phyloP scores from a whole-genome alignment of 2,329 filamentous ascomycete genomes.

The Aspergillus versicolor region DNA sequence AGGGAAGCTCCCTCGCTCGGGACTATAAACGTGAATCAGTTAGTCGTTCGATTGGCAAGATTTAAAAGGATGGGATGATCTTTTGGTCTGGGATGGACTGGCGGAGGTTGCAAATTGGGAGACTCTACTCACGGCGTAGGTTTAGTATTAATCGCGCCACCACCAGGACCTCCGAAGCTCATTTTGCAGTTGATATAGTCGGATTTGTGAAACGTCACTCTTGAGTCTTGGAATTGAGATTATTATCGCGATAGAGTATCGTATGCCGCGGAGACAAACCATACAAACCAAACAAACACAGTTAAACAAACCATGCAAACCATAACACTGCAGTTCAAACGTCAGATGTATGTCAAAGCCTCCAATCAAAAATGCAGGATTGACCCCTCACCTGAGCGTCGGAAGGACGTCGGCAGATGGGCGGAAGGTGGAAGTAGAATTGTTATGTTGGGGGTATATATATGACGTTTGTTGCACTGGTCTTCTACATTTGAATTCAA shows the following conservation, averaged over 20 bases:
- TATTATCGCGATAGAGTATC: slow-evolving; percentile 9
- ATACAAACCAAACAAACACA: slow-evolving; percentile 14
- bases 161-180: slow-evolving; percentile 71
- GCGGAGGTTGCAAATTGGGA: not conserved
- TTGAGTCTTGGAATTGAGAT: not conserved
- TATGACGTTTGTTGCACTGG: not conserved
- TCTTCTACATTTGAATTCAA: not conserved
- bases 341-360: slow-evolving; percentile 1
- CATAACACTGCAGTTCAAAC: not conserved
- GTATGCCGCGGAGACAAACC: slow-evolving; percentile 22
- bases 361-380: slow-evolving; percentile 3
- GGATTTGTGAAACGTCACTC: not conserved
- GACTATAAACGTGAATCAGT: slow-evolving; percentile 50
- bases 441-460: not conserved
- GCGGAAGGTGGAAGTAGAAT: not conserved
- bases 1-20: slow-evolving; percentile 92
- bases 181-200: slow-evolving; percentile 21
- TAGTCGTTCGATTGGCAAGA: not conserved
- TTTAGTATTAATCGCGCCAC: slow-evolving; percentile 62
- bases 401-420: too few relatives aligned
- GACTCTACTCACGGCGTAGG: slow-evolving; percentile 64
- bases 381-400: slow-evolving; percentile 3
- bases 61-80: not conserved
- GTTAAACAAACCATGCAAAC: slow-evolving; percentile 15
- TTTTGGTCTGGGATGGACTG: not conserved